phyloP scores from a whole-genome alignment of 2,329 filamentous ascomycete species.

The Ophiognomonia clavigignenti-juglandacearum region DNA sequence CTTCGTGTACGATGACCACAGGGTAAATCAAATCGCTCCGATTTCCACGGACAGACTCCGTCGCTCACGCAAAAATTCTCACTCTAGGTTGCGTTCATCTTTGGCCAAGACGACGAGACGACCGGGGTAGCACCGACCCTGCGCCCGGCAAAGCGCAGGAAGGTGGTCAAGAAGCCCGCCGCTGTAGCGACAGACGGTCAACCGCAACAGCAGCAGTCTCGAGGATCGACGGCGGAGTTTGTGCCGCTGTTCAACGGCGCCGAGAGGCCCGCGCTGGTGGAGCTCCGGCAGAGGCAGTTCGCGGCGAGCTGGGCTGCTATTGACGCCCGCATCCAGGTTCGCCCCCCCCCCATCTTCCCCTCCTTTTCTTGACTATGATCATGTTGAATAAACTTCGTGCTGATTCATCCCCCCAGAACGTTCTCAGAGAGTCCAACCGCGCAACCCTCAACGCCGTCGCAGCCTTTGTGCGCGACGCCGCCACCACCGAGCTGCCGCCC shows the following conservation, averaged over 20 bases:
- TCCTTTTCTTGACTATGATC: not conserved
- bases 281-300: constrained; percentile 55
- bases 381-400: constrained; percentile 1
- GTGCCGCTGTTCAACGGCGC: constrained; percentile 49
- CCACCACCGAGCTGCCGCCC: constrained; percentile 23
- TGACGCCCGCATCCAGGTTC: constrained; percentile 57
- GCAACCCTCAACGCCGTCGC: constrained; percentile 55
- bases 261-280: constrained; percentile 44
- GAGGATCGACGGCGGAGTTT: constrained; percentile 29
- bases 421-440: constrained; percentile 56
- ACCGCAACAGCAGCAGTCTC: constrained; percentile 17
- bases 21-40: constrained; percentile 25
- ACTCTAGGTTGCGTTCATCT: constrained; percentile 56
- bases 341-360: constrained; percentile 3
- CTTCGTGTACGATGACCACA: constrained; percentile 39
- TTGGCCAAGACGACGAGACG: constrained; percentile 44
- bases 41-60: not conserved
- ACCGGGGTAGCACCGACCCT: too few species aligned
- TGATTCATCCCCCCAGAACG: constrained; percentile 33
- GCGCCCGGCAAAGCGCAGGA: constrained; percentile 54
- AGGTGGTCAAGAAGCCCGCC: constrained; percentile 37
- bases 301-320: constrained; percentile 60
- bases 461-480: constrained; percentile 44
- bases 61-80: not conserved
- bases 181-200: constrained; percentile 11